A percentile compares a stretch with the other conserved stretches of the same genome.
Evolutionary conservation across 2,329 filamentous ascomycete species (phyloP).

Genomic region (Colletotrichum sp.): DNA sequence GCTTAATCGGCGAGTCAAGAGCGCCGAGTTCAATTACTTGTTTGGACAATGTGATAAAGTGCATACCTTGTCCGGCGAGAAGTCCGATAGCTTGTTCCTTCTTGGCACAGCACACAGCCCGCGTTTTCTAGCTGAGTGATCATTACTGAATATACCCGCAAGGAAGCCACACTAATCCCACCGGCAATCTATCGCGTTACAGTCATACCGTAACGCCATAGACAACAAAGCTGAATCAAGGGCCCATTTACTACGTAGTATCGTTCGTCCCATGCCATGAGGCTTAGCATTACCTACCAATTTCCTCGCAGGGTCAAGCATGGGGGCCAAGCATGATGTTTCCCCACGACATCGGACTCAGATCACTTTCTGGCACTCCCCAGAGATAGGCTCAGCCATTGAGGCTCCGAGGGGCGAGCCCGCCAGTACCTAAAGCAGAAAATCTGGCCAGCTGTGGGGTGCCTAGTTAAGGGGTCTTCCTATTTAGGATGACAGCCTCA

Average conservation of each 20-base stretch:
- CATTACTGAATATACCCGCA: background rate
- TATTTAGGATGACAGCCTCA: background rate
- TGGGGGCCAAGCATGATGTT: background rate
- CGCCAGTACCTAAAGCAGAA: background rate
- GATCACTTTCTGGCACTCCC: background rate
- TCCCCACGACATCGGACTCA: background rate
- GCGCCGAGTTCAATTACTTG: background rate
- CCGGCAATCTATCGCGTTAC: background rate
- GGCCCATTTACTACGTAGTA: background rate
- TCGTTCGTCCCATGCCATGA: background rate
- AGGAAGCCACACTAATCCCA: background rate
- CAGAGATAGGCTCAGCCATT: background rate
- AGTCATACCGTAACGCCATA: background rate
- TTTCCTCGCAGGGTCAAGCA: background rate
- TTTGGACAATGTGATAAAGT: background rate
- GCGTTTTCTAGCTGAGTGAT: background rate
- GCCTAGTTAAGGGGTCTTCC: background rate
- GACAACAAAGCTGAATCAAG: background rate
- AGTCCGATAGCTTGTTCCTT: background rate
- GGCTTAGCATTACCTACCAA: background rate
- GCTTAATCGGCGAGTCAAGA: background rate
- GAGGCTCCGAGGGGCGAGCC: background rate
- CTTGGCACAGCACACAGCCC: background rate
- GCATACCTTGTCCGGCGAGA: background rate
- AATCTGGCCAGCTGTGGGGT: background rate